Conservation (phyloP, 192 early-diverging fungal species). For the Phycomyces blakesleeanus region DNA sequence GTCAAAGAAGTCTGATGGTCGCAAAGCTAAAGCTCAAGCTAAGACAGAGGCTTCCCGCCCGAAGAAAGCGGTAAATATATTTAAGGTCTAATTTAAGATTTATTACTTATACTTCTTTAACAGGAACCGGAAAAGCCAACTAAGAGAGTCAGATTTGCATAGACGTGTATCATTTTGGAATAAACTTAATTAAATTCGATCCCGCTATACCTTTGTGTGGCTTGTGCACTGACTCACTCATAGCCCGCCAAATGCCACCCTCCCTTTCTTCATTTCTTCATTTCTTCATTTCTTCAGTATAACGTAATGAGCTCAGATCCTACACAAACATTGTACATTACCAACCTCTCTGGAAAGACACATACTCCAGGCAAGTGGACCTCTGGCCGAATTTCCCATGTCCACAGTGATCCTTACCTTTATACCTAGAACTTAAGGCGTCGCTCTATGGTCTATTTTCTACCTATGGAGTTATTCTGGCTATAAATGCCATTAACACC, state of each 20-base stretch:
- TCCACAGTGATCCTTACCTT: background rate
- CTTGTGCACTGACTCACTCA: background rate
- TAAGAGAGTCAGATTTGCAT: slow-evolving; percentile 1
- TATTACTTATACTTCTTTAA: background rate
- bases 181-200: background rate
- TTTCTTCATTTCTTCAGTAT: background rate
- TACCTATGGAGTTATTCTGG: slow-evolving; percentile 80
- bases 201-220: background rate
- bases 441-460: slow-evolving; percentile 84
- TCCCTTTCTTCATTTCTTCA: background rate
- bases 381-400: too few species aligned
- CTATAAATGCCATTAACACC: slow-evolving; percentile 83
- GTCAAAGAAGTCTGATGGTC: background rate
- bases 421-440: slow-evolving; percentile 54
- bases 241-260: background rate
- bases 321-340: slow-evolving; percentile 84
- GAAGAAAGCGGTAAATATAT: background rate
- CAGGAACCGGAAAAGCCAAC: background rate
- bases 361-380: slow-evolving; percentile 60
- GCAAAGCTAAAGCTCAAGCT: background rate
- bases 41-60: background rate
- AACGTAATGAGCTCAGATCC: slow-evolving; percentile 38
- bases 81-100: background rate
- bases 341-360: slow-evolving; percentile 68
- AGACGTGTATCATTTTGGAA: background rate